phyloP scores from a whole-genome alignment of 208 protist species.

The Crithidia acanthocephali region DNA sequence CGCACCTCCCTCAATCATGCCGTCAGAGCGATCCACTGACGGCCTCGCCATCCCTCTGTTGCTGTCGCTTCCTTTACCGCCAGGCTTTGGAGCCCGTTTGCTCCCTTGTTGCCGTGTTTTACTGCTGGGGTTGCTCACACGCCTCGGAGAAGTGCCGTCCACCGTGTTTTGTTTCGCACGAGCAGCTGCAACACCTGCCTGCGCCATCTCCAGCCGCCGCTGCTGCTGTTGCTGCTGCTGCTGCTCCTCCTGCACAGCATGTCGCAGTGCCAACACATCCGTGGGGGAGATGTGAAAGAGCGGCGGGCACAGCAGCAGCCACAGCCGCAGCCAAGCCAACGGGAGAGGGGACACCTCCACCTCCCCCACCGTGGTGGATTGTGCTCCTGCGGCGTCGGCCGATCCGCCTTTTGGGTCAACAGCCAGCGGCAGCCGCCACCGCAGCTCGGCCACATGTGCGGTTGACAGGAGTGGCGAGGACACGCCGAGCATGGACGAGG shows the following conservation, averaged over 20 bases:
- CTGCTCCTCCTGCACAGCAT: conserved; percentile 16
- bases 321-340: conserved; percentile 52
- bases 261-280: conserved; percentile 31
- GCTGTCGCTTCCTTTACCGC: background rate
- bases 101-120: background rate
- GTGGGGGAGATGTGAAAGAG: conserved; percentile 55
- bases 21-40: background rate
- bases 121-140: too few species aligned
- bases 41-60: background rate
- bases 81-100: background rate
- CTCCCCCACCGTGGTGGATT: background rate
- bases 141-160: background rate
- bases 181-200: background rate
- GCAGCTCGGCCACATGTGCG: background rate
- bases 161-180: background rate
- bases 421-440: conserved; percentile 14
- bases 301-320: conserved; percentile 51
- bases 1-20: background rate
- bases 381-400: background rate
- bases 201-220: background rate
- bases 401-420: too few species aligned
- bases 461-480: conserved; percentile 1
- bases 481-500: background rate
- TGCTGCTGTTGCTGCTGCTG: background rate
- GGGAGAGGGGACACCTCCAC: conserved; percentile 39